Base-by-base conservation (phyloP, 1,284 basidiomycete genomes). In the Neolentinus lepideus region DNA sequence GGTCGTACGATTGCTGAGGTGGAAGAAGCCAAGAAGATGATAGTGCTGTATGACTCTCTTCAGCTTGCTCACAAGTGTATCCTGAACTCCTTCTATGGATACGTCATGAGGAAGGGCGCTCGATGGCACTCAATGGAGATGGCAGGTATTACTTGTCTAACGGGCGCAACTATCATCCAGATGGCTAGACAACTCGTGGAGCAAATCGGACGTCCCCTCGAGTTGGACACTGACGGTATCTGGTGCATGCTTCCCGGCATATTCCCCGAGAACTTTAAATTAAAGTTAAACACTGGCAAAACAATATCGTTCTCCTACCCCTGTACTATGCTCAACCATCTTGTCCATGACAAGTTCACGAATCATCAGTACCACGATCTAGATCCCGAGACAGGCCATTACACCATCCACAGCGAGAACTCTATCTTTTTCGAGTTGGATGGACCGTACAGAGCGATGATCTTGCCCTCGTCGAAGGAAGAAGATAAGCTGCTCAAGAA, bases 71-170 rank as follows among this genome's bases (percentile, higher is more conserved):
- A 99, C 81, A 99, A 99, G 78, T 98, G 94, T 72, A 99, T 99
- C 69, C 84, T 99, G 63, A 99, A 99, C 77, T 98, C 96, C 2
- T 99, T 99, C 80, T 99, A 99, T 70, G 97, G 97, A 51, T 99
- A 99, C 66, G 97, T 99, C 70, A 99, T 99, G 97, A 88, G 96
- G 36, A 99, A 99, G 69, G 97, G 97, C 57, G 97, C 97, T 16
- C 81, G 97, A 22, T 99, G 97, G 97, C 96, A 99, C 72, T 98
- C 95, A 36, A 99, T 99, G 97, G 97, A 99, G 75, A 99, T 99
- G 97, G 97, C 97, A 0, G 97, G 97, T 21, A 98, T 99, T 64
- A 99, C 97, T 9, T 99, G 97, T 74, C 76, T 99, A 51, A 99
- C 97, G 0, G 97, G 97, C n/a, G 95, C 97, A 4, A 93, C 85